Percentiles rank a stretch among this genome's conserved stretches.
Conservation (phyloP, 1,139 yeast species). For the Groenewaldozyma sp. region DNA sequence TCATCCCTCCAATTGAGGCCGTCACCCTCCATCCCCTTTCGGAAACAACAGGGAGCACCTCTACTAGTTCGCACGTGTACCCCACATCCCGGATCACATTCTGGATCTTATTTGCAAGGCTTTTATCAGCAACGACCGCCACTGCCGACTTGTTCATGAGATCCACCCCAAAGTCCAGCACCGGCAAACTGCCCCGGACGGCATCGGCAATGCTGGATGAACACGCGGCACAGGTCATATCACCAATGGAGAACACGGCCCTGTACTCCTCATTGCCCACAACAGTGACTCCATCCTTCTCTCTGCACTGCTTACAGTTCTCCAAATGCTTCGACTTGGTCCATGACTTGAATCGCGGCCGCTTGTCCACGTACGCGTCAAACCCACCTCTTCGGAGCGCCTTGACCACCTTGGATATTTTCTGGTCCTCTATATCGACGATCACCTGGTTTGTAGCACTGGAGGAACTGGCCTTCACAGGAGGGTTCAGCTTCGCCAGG, state of each 20-base stretch:
- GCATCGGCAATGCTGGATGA: constrained; percentile 39
- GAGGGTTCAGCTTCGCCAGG: constrained; percentile 19
- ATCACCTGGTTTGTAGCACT: constrained; percentile 24
- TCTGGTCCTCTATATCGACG: constrained; percentile 14
- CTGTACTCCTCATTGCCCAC: constrained; percentile 27
- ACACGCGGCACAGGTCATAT: constrained; percentile 63
- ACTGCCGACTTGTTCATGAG: constrained; percentile 27
- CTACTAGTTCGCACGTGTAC: constrained; percentile 47
- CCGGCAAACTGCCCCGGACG: constrained; percentile 24
- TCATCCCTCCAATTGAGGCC: constrained; percentile 64
- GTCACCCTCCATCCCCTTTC: constrained; percentile 35
- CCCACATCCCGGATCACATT: constrained; percentile 45
- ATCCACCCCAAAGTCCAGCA: constrained; percentile 28
- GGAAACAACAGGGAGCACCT: constrained; percentile 46
- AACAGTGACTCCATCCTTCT: constrained; percentile 4
- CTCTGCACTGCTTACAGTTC: constrained; percentile 16
- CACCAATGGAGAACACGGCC: constrained; percentile 50
- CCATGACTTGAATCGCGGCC: not conserved
- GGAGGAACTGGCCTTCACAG: constrained; percentile 23
- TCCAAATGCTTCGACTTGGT: not conserved
- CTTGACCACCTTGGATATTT: constrained; percentile 13
- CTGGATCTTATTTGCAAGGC: constrained; percentile 41
- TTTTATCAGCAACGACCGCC: constrained; percentile 36
- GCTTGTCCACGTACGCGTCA: constrained; percentile 21
- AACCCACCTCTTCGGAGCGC: constrained; percentile 25